Evolutionary conservation across 306 rosid species (phyloP).

Genomic region (Lotus japonicus): DNA sequence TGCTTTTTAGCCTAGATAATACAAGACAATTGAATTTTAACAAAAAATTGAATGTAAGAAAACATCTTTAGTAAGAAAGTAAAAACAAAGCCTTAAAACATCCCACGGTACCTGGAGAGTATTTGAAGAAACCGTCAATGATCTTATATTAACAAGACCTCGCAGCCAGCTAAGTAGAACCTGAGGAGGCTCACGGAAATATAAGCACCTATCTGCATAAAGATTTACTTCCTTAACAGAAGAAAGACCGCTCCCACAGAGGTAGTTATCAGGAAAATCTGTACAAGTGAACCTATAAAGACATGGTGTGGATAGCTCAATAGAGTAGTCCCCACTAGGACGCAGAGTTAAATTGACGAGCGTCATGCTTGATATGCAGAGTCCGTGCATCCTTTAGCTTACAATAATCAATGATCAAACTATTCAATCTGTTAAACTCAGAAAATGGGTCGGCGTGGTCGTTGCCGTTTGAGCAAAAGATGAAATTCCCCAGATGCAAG

Average conservation of each 20-base stretch:
- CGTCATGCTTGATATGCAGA: background rate
- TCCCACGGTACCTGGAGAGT: conserved; percentile 13
- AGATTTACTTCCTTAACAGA: background rate
- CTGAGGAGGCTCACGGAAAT: background rate
- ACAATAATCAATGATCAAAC: background rate
- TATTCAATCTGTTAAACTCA: background rate
- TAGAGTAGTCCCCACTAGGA: background rate
- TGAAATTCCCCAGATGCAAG: background rate
- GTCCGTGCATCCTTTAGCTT: background rate
- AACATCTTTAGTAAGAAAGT: background rate
- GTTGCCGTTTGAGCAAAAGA: background rate
- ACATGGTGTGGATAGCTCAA: conserved; percentile 7
- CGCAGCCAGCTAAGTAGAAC: background rate
- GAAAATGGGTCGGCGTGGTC: background rate
- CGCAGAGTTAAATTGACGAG: background rate
- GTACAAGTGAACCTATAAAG: background rate
- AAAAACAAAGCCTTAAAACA: background rate
- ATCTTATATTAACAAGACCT: background rate
- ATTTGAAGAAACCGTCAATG: background rate
- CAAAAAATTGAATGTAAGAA: background rate
- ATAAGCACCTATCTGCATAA: background rate
- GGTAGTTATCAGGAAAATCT: background rate
- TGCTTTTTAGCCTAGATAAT: too few relatives aligned
- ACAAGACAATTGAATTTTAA: background rate
- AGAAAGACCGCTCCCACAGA: background rate